These are phyloP conservation scores for Fraxinus ornus DNA, from an alignment of 305 asterid species.

Conservation along the genomic window DNA sequence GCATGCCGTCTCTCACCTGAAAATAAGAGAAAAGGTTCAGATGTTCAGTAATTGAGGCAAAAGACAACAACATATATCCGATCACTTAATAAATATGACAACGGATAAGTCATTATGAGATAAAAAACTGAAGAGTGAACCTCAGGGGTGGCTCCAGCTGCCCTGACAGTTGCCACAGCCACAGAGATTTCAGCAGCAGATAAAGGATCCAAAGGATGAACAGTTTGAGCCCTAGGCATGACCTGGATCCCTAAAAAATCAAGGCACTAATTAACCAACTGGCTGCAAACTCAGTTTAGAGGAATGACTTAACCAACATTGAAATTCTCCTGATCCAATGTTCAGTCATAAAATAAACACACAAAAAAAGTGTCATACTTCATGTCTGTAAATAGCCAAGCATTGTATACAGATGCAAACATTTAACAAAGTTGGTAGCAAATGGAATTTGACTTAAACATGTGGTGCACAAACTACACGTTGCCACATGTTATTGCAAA, in stretches of 20 bases:
- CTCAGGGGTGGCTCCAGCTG: constrained; percentile 92
- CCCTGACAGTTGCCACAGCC: constrained; percentile 82
- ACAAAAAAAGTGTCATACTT: not conserved
- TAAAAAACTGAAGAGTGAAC: constrained; percentile 30
- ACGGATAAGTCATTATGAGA: not conserved
- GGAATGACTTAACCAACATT: constrained; percentile 1
- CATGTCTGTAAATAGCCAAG: constrained; percentile 7
- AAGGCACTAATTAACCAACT: constrained; percentile 22
- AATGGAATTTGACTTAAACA: constrained; percentile 9
- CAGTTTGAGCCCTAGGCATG: constrained; percentile 65
- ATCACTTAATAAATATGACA: not conserved
- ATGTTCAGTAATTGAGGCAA: constrained; percentile 3
- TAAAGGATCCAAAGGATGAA: constrained; percentile 82
- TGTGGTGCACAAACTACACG: constrained; percentile 10
- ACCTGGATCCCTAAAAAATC: constrained; percentile 48
- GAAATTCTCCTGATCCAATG: constrained; percentile 16
- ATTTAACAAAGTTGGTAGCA: not conserved
- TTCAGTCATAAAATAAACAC: constrained; percentile 11
- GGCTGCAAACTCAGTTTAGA: not conserved
- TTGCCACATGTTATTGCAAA: not conserved
- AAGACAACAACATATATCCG: not conserved
- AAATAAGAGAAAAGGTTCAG: constrained; percentile 16
- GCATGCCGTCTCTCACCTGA: constrained; percentile 95
- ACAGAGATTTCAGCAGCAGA: constrained; percentile 77
- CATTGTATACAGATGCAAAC: not conserved